phyloP scores from a whole-genome alignment of 2,329 filamentous ascomycete species.

The Claviceps africana region DNA sequence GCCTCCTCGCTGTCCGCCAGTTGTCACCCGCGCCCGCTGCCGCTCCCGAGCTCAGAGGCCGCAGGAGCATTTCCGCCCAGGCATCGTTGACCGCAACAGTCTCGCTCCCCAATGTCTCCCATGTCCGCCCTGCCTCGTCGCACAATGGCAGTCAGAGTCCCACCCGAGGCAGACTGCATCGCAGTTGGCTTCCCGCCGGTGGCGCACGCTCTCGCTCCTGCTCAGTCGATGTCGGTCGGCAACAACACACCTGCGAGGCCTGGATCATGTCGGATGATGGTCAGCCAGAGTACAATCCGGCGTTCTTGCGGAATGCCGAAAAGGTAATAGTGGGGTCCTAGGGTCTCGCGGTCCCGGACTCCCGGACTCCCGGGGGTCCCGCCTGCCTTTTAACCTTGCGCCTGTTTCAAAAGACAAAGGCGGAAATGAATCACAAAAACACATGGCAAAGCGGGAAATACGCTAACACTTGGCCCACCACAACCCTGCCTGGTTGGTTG shows the following conservation, averaged over 20 bases:
- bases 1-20: neutral
- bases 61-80: slow-evolving; percentile 36
- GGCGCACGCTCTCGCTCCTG: slow-evolving; percentile 34
- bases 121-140: slow-evolving; percentile 14
- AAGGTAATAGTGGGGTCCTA: slow-evolving; percentile 26
- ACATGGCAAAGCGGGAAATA: neutral
- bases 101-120: slow-evolving; percentile 14
- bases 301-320: slow-evolving; percentile 37
- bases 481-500: neutral
- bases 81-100: slow-evolving; percentile 11
- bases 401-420: neutral
- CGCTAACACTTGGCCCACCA: neutral
- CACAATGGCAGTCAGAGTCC: slow-evolving; percentile 29
- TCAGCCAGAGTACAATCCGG: slow-evolving; percentile 41
- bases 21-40: slow-evolving; percentile 4
- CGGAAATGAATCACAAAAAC: neutral
- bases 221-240: slow-evolving; percentile 22
- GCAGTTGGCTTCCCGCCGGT: slow-evolving; percentile 41
- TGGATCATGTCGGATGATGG: slow-evolving; percentile 43
- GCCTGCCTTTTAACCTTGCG: neutral
- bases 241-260: slow-evolving; percentile 19
- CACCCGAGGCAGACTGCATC: slow-evolving; percentile 30
- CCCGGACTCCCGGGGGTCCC: no score
- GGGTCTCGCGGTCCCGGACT: neutral
- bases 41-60: slow-evolving; percentile 21